Evolutionary conservation across 176 grass and related monocot genomes (phyloP).

Genomic region (Luzula sylvatica): DNA sequence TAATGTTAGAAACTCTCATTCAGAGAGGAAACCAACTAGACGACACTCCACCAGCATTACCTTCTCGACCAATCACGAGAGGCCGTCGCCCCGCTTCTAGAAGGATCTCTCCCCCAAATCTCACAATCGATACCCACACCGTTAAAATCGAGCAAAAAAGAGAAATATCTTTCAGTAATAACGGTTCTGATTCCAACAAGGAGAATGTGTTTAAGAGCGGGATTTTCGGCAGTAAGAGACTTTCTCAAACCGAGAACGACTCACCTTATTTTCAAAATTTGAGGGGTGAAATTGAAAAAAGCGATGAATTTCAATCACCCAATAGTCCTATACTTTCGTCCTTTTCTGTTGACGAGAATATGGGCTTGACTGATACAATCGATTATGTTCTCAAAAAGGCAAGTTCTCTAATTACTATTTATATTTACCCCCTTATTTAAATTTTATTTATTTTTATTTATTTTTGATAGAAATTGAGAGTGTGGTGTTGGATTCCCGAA

Average conservation of each 20-base stretch:
- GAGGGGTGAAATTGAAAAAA: slow-evolving; percentile 27
- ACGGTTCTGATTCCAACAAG: slow-evolving; percentile 29
- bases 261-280: slow-evolving; percentile 39
- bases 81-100: slow-evolving; percentile 63
- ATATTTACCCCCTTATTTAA: not conserved
- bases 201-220: slow-evolving; percentile 30
- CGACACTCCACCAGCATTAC: slow-evolving; percentile 71
- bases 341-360: slow-evolving; percentile 38
- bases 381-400: slow-evolving; percentile 75
- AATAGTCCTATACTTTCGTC: slow-evolving; percentile 29
- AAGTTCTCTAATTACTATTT: slow-evolving; percentile 17
- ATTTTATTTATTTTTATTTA: slow-evolving; percentile 16
- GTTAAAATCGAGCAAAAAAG: slow-evolving; percentile 13
- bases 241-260: slow-evolving; percentile 28
- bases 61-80: slow-evolving; percentile 55
- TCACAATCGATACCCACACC: slow-evolving; percentile 45
- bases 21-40: slow-evolving; percentile 67
- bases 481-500: slow-evolving; percentile 67
- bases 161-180: too few relatives aligned
- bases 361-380: slow-evolving; percentile 29
- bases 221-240: slow-evolving; percentile 55
- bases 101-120: slow-evolving; percentile 32
- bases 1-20: slow-evolving; percentile 74
- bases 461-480: slow-evolving; percentile 63
- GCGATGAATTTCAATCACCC: slow-evolving; percentile 14